phyloP scores from a whole-genome alignment of 495 filamentous ascomycete genomes.

The Aspergillus bertholletiae region DNA sequence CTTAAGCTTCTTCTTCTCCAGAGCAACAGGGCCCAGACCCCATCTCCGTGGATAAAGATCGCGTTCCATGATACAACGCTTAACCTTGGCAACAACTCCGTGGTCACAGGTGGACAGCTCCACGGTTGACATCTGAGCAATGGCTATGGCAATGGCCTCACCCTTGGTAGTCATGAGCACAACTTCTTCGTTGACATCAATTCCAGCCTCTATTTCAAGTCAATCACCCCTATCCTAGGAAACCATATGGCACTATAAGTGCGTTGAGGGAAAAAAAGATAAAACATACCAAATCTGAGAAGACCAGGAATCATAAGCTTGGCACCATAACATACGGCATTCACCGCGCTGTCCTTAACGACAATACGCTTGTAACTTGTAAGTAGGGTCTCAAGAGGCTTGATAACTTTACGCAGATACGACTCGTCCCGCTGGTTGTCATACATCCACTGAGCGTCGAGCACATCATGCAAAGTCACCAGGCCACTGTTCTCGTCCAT shows the following conservation, averaged over 20 bases:
- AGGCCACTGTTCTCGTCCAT: conserved; percentile 86
- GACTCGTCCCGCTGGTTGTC: conserved; percentile 90
- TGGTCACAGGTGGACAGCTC: conserved; percentile 91
- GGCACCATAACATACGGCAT: conserved; percentile 95
- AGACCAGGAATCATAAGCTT: conserved; percentile 97
- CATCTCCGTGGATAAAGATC: conserved; percentile 93
- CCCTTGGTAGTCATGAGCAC: conserved; percentile 98
- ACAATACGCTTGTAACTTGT: conserved; percentile 92
- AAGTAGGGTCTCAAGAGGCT: conserved; percentile 85
- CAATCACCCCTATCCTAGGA: conserved; percentile 13
- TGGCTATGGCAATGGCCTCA: conserved; percentile 92
- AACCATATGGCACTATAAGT: neutral
- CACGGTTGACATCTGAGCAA: conserved; percentile 92
- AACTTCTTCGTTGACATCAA: conserved; percentile 87
- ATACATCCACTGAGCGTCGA: conserved; percentile 90
- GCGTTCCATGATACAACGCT: conserved; percentile 98
- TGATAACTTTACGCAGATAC: conserved; percentile 82
- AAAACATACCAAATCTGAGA: conserved; percentile 68
- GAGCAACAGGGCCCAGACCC: conserved; percentile 85
- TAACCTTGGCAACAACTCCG: conserved; percentile 94
- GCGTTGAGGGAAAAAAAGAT: neutral
- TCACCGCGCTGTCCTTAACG: conserved; percentile 94
- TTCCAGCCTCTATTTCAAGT: conserved; percentile 62
- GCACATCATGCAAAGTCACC: conserved; percentile 92
- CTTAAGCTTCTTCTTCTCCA: conserved; percentile 99